Base-by-base conservation (phyloP, 208 protist species). In the Tetramitus jugosus region DNA sequence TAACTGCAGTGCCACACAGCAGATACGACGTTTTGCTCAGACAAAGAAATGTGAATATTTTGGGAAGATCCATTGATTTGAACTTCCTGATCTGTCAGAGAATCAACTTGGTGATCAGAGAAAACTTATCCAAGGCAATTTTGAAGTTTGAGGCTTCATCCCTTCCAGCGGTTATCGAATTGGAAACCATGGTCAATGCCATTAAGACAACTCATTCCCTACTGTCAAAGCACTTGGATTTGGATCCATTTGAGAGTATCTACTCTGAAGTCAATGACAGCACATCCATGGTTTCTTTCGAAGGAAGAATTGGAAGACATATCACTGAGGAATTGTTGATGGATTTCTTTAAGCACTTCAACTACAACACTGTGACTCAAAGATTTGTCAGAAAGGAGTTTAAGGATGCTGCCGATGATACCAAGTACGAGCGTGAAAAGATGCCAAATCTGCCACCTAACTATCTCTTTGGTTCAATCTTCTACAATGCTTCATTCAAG, bases 31-130 rank as follows among this genome's bases (percentile, higher is more conserved):
- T 83, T 37, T 49, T 91, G 17, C 42, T 91, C 0, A 40, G 76
- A 37, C 87, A 91, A 77, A 76, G 84, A 29, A 29, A 77, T 43
- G 31, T 78, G 14, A 64, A 82, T 3, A 74, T 92, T 37, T 71
- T 92, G 3, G 89, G 89, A 35, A 76, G 89, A 29, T 86, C 83
- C 10, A 45, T 92, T 29, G 81, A 91, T 77, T 56, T 92, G 13
- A 80, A 52, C 68, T 42, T 33, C 13, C 42, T 91, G 17, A 60
- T 91, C 4, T 53, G 83, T 8, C 86, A 90, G 80, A 83, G 88
- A 53, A 79, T 90, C 45, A 88, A 87, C 74, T 78, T 56, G n/a
- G 37, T 17, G 13, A 37, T 91, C 6, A 69, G 80, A 65, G 65
- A 86, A 37, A 86, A 86, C 39, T 60, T 91, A 7, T 81, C 84